phyloP scores from a whole-genome alignment of 768 basidiomycete genomes.

The Suillus brevipes region DNA sequence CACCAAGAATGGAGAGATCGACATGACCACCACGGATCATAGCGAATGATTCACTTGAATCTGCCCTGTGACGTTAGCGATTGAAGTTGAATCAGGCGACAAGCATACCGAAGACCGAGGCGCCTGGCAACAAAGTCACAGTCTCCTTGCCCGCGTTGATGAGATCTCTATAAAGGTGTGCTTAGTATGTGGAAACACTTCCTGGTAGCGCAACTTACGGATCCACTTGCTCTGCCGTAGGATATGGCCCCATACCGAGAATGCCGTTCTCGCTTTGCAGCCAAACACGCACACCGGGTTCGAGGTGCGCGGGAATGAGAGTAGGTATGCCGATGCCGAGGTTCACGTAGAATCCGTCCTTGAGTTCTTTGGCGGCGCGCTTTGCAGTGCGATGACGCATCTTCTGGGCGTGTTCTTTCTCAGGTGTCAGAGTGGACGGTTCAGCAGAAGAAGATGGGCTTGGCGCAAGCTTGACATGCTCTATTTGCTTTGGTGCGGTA shows the following conservation, averaged over 20 bases:
- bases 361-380: constrained; percentile 87
- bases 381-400: constrained; percentile 76
- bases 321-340: constrained; percentile 92
- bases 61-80: constrained; percentile 34
- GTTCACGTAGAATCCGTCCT: constrained; percentile 86
- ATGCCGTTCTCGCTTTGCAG: constrained; percentile 91
- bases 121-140: constrained; percentile 88
- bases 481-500: constrained; percentile 75
- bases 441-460: constrained; percentile 33
- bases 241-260: constrained; percentile 89
- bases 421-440: constrained; percentile 39
- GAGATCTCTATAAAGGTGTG: constrained; percentile 58
- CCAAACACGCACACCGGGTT: constrained; percentile 79
- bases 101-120: constrained; percentile 80
- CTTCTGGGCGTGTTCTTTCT: constrained; percentile 53
- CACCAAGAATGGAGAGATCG: constrained; percentile 90
- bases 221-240: constrained; percentile 75
- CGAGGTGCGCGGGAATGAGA: constrained; percentile 77
- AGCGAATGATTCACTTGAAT: constrained; percentile 91
- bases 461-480: constrained; percentile 67
- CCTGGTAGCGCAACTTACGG: constrained; percentile 52
- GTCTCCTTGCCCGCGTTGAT: constrained; percentile 97
- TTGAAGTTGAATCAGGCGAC: neutral
- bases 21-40: constrained; percentile 99
- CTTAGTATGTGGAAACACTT: constrained; percentile 11